These are phyloP conservation scores for Pythium biforme DNA, from an alignment of 352 stramenopile genomes.

Conservation along the genomic window DNA sequence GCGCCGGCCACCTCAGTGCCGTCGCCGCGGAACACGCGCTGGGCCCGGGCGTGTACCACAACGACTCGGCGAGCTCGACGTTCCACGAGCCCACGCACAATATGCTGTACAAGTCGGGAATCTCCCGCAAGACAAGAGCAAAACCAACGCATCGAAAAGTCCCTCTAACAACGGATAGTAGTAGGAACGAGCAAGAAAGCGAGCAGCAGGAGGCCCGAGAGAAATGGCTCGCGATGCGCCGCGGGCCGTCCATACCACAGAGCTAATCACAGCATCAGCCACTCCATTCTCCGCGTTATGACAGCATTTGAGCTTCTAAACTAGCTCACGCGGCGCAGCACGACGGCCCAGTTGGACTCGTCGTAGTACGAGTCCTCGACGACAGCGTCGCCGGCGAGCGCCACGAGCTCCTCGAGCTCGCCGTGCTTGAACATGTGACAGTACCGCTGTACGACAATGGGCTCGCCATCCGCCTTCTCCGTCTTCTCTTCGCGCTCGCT, in stretches of 20 bases:
- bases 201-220: background rate
- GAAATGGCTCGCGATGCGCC: conserved; percentile 8
- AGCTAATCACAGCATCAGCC: no score
- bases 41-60: conserved; percentile 38
- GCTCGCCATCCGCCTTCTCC: conserved; percentile 13
- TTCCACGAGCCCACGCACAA: conserved; percentile 38
- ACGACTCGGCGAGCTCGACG: conserved; percentile 16
- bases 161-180: no score
- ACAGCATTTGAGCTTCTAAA: background rate
- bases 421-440: conserved; percentile 90
- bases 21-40: conserved; percentile 27
- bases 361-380: conserved; percentile 85
- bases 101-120: conserved; percentile 33
- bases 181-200: no score
- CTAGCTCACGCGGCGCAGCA: conserved; percentile 62
- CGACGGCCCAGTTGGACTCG: conserved; percentile 84
- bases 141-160: no score
- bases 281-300: no score
- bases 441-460: conserved; percentile 78
- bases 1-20: conserved; percentile 41
- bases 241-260: conserved; percentile 1
- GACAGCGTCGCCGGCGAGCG: conserved; percentile 50
- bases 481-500: conserved; percentile 36
- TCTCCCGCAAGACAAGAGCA: background rate
- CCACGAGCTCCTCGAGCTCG: conserved; percentile 69